Evolutionary conservation across 306 rosid genomes (phyloP), one percentile per base, ranked within the genome.

Genomic region (Hippophae gyantsensis): DNA sequence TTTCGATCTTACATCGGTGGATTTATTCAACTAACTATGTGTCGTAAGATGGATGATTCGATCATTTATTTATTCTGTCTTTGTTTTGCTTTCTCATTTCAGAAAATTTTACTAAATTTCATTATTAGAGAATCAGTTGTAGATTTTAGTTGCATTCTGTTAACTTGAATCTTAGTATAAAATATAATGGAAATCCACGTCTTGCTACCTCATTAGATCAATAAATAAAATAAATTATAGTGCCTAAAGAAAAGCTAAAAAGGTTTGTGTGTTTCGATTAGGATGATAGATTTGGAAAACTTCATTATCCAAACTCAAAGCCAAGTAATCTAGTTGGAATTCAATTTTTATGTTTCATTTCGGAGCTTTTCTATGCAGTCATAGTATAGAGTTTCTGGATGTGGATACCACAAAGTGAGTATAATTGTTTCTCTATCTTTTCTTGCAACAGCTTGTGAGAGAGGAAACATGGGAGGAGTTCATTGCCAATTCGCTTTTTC

Each of bases 401-500:
- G 47, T 60, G 64, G 41, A 53, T 64, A 42, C 43, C 13, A 13
- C 45, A 27, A 43, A 44, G 7, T 48, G 49, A 32, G 38, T 2
- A 42, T 57, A 0, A 10, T 43, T 53, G 26, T 56, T 23, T 26
- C 62, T 44, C 48, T 54, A 14, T 51, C 5, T 71, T 11, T 75
- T 42, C 40, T 69, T 64, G 56, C 12, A 48, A 42, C 83, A 92
- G 98, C 74, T 77, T 43, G 83, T 78, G 67, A 92, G 71, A 74
- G 82, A 79, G 82, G 98, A 92, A 72, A 85, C 84, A 8, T 77
- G 89, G 90, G 96, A 92, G 72, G 89, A 84, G 47, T 72, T 80
- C 68, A 80, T 83, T 50, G 79, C 82, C 13, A 89, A 80, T 68
- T 65, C 72, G 6, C 74, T 92, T 71, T 80, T 88, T 78, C 77